These are phyloP conservation scores for Cryptococcus sp. DNA, from an alignment of 1,284 basidiomycete genomes.

Conservation along the genomic window DNA sequence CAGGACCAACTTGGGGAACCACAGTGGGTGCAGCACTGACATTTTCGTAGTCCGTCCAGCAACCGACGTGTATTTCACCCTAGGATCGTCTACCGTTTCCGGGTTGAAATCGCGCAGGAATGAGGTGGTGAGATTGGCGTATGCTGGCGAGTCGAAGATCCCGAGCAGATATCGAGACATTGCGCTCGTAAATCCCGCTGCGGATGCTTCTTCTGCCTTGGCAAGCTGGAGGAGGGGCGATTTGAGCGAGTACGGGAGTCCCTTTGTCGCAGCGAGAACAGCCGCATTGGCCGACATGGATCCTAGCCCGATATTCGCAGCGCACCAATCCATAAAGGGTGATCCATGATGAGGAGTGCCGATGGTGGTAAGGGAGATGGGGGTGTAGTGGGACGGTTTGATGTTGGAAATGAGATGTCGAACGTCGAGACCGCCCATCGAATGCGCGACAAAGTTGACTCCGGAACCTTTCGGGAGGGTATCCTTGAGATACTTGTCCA, in stretches of 20 bases:
- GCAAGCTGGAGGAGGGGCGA: constrained; percentile 50
- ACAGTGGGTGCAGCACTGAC: constrained; percentile 83
- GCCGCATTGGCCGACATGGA: constrained; percentile 21
- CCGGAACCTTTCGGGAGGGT: constrained; percentile 59
- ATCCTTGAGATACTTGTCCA: constrained; percentile 68
- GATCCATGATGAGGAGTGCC: constrained; percentile 93
- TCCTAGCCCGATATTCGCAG: constrained; percentile 82
- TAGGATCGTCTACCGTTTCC: constrained; percentile 71
- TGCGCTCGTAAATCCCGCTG: constrained; percentile 35
- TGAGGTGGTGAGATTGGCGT: constrained; percentile 83
- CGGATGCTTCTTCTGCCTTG: constrained; percentile 6
- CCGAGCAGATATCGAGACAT: constrained; percentile 83
- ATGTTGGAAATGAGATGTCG: constrained; percentile 84
- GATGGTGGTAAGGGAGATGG: constrained; percentile 82
- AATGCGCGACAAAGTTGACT: constrained; percentile 92
- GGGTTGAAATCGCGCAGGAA: constrained; percentile 92
- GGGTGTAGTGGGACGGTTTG: constrained; percentile 73
- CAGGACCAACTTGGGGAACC: constrained; percentile 90
- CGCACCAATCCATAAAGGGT: constrained; percentile 99
- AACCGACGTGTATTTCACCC: constrained; percentile 87
- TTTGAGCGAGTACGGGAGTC: constrained; percentile 50
- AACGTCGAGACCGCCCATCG: constrained; percentile 91
- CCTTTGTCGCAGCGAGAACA: constrained; percentile 12
- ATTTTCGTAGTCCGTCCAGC: constrained; percentile 70
- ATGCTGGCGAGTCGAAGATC: constrained; percentile 92